Evolutionary conservation across 768 basidiomycete genomes (phyloP), one percentile per base, ranked within the genome.

Genomic region (Boletus reticuloceps): DNA sequence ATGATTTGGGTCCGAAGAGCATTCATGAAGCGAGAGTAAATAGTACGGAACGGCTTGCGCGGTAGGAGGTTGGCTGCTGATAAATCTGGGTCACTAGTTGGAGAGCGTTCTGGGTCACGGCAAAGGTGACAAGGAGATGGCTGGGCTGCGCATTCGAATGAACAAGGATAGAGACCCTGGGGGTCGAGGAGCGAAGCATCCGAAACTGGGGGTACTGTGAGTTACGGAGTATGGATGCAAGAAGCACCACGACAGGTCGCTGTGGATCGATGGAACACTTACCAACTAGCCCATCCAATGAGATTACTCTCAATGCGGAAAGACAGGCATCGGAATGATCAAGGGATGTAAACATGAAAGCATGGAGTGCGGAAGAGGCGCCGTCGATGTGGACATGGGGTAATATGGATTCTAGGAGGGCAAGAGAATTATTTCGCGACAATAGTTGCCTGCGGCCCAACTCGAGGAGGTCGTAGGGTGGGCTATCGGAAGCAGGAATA

Each of bases 1-100:
- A 73, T 75, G 27, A 80, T 66, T 37, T 74, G 63, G 38, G 67
- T 76, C 37, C 87, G 84, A n/a, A 88, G 70, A 8, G 88, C 88
- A 36, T 80, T 77, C 58, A 88, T 72, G 62, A 91, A 88, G 58
- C 68, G 64, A n/a, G 65, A 51, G 50, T 76, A 72, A 11, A 74
- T 66, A 27, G 58, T 50, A 25, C 74, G 81, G 11, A 84, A 71
- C 47, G 72, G 68, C 57, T 74, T 71, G 47, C 78, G 73, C 47
- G 82, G 81, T 67, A 84, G 70, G 65, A 76, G 64, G 72, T 61
- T 53, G 60, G 62, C 58, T 69, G 58, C 73, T 20, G 67, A 75
- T 59, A 63, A 68, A 56, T 61, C 54, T 27, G 55, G 59, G 51
- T 53, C 60, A 50, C 55, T 61, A 45, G 54, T 52, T 13, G 60